Evolutionary conservation across 768 basidiomycete species (phyloP), one percentile per base, ranked within the genome.

Genomic region (Coprinopsis strossmayeri): DNA sequence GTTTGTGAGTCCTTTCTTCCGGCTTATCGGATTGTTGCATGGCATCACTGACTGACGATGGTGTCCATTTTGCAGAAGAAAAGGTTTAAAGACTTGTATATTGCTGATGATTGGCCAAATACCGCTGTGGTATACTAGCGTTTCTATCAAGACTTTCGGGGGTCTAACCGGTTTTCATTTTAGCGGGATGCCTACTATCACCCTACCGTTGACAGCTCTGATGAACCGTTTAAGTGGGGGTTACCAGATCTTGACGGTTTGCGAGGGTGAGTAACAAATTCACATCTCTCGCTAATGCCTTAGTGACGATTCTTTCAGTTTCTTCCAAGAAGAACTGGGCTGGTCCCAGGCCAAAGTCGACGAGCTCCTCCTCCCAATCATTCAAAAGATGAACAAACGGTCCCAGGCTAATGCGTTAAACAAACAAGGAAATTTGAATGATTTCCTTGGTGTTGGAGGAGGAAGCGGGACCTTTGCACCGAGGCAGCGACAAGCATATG

Each of bases 201-300:
- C 59, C 95, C 95, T 0, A 79, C 84, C 0, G 87, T 95, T 5
- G 93, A 97, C 61, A 78, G 81, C 32, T 95, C 92, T 0, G 84
- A 92, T 48, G 94, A 97, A 53, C 84, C 88, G 0, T 98, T 99
- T 64, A 90, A 91, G 58, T 99, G 95, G 95, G 93, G 91, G 3
- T 69, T 93, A 53, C 91, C 94, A n/a, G 96, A 98, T 61, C 78
- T 99, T 1, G 91, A 96, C 60, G 93, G 85, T 2, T 77, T 99
- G 46, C 81, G 93, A 56, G 89, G 87, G 40, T n/a, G n/a, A n/a
- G n/a, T n/a, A n/a, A n/a, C n/a, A n/a, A n/a, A n/a, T n/a, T n/a
- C n/a, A n/a, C n/a, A n/a, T n/a, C n/a, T n/a, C n/a, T n/a, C n/a
- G n/a, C n/a, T n/a, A n/a, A n/a, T n/a, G n/a, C n/a, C n/a, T n/a